A percentile compares a stretch with the other conserved stretches of the same genome.
Conservation (phyloP, 1,139 yeast genomes). For the Spathaspora sp. region DNA sequence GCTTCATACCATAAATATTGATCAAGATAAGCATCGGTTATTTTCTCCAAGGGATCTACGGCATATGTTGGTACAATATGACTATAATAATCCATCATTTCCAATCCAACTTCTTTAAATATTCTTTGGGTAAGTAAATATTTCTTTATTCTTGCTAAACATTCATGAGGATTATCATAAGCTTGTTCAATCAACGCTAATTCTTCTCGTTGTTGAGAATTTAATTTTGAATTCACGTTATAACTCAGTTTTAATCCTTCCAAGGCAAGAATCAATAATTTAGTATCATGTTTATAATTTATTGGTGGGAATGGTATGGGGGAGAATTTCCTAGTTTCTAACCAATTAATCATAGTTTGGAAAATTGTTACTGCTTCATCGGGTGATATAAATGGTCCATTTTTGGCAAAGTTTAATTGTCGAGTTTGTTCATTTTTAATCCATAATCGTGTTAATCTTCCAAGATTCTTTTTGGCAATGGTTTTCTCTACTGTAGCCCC, state of each 20-base stretch:
- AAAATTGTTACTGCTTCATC: slow-evolving; percentile 87
- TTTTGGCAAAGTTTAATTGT: slow-evolving; percentile 74
- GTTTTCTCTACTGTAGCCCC: slow-evolving; percentile 95
- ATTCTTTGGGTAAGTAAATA: slow-evolving; percentile 84
- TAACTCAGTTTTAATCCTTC: slow-evolving; percentile 85
- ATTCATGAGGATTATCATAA: slow-evolving; percentile 94
- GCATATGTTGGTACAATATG: slow-evolving; percentile 83
- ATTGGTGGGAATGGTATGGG: slow-evolving; percentile 95
- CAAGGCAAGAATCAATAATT: slow-evolving; percentile 80
- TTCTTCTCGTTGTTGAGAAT: slow-evolving; percentile 88
- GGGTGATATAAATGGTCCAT: slow-evolving; percentile 86
- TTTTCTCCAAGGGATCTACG: slow-evolving; percentile 89
- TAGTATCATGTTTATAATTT: slow-evolving; percentile 91
- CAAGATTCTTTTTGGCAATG: slow-evolving; percentile 88
- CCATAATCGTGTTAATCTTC: slow-evolving; percentile 90
- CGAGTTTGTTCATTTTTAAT: slow-evolving; percentile 88
- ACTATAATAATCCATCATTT: slow-evolving; percentile 90
- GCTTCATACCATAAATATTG: slow-evolving; percentile 97
- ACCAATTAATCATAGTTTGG: slow-evolving; percentile 88
- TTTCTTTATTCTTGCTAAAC: slow-evolving; percentile 80
- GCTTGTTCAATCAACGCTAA: slow-evolving; percentile 93
- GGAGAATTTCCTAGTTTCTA: slow-evolving; percentile 79
- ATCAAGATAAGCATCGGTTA: slow-evolving; percentile 94
- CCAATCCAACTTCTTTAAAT: slow-evolving; percentile 84
- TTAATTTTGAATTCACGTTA: slow-evolving; percentile 79